Percentiles rank a stretch among this genome's conserved stretches.
phyloP scores from a whole-genome alignment of 2,329 filamentous ascomycete genomes.

The Trichophyton benhamiae region DNA sequence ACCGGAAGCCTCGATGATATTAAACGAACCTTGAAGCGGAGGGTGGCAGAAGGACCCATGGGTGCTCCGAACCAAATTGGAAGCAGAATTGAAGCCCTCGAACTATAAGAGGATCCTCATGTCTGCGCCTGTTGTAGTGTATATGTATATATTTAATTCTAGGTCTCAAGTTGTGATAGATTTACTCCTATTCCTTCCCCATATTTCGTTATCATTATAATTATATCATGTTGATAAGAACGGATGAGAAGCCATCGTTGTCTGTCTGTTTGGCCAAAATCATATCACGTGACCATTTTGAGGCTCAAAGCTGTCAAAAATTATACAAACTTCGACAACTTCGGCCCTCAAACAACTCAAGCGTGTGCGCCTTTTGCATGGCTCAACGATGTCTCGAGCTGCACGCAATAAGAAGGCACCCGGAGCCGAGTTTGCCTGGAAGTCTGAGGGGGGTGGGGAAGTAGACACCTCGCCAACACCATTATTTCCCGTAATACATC shows the following conservation, averaged over 20 bases:
- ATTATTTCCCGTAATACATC: slow-evolving; percentile 34
- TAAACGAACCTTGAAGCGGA: slow-evolving; percentile 27
- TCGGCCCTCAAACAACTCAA: not conserved
- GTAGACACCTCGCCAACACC: slow-evolving; percentile 35
- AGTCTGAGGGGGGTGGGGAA: slow-evolving; percentile 28
- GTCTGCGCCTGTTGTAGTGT: not conserved
- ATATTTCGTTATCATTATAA: not conserved
- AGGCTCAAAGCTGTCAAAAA: not conserved
- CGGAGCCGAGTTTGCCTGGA: slow-evolving; percentile 33
- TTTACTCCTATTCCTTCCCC: not conserved
- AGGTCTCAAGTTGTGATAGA: not conserved
- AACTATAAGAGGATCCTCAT: slow-evolving; percentile 11
- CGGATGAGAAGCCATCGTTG: not conserved
- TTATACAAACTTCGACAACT: not conserved
- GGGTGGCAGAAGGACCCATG: slow-evolving; percentile 32
- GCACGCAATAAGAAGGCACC: slow-evolving; percentile 29
- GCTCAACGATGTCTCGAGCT: slow-evolving; percentile 28
- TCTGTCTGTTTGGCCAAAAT: not conserved
- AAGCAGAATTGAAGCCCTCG: slow-evolving; percentile 27
- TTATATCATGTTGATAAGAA: not conserved
- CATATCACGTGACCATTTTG: not conserved
- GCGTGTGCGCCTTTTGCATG: not conserved
- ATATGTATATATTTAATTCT: not conserved
- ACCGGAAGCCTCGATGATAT: slow-evolving; percentile 30
- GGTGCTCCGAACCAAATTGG: slow-evolving; percentile 25